These are phyloP conservation scores for Teratosphaeriaceae sp. DNA, from an alignment of 2,329 filamentous ascomycete species.

Conservation along the genomic window DNA sequence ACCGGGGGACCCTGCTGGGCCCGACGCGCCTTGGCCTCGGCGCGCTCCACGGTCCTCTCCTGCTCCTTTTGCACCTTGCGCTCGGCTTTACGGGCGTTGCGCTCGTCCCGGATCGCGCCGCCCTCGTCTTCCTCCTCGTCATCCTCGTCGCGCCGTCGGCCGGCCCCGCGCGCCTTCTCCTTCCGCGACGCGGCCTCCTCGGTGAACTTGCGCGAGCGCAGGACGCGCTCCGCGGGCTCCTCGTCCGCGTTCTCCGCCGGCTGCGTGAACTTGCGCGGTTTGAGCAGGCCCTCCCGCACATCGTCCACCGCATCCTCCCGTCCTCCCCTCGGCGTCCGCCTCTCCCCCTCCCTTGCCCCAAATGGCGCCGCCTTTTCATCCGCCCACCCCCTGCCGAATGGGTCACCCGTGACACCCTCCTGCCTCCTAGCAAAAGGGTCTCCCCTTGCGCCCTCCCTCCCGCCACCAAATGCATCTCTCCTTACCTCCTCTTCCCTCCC, in stretches of 20 bases:
- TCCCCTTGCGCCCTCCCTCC: not conserved
- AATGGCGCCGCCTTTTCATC: not conserved
- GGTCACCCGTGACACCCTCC: too few species aligned
- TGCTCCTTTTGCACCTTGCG: constrained; percentile 10
- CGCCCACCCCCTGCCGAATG: too few species aligned
- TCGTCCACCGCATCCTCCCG: constrained; percentile 1
- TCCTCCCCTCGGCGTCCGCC: not conserved
- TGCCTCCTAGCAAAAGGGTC: not conserved
- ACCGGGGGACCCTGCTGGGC: constrained; percentile 47
- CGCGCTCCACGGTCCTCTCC: constrained; percentile 3
- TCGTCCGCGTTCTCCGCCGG: constrained; percentile 6
- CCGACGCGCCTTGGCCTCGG: constrained; percentile 11
- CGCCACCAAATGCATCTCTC: not conserved
- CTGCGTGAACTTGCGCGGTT: not conserved
- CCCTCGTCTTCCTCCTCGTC: constrained; percentile 24
- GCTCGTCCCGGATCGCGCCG: constrained; percentile 19
- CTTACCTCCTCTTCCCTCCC: not conserved
- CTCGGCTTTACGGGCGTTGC: constrained; percentile 16
- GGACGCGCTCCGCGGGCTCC: constrained; percentile 12
- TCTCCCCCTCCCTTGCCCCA: not conserved
- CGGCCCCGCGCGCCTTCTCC: constrained; percentile 5
- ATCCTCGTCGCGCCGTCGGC: constrained; percentile 20
- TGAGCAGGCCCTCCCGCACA: not conserved
- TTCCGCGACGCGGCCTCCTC: constrained; percentile 10
- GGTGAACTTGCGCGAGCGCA: constrained; percentile 15